Base-by-base conservation (phyloP, 805 yeast species). In the Myxozyma sirexii region DNA sequence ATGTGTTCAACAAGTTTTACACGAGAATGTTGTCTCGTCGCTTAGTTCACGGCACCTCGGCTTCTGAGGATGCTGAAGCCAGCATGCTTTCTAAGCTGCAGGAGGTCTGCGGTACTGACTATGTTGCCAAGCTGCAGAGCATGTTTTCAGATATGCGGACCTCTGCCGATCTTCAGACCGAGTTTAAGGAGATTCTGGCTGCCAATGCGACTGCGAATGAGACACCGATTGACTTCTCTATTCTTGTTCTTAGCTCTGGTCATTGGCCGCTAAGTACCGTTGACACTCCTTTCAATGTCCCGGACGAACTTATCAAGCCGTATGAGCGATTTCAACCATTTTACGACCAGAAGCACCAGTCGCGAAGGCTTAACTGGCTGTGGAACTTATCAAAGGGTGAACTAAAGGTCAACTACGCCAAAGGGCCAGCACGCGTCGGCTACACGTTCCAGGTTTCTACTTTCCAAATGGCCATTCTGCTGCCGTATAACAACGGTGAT, bases 341-440 rank as follows among this genome's bases (percentile, higher is more conserved):
- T 60, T 96, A 93, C 73, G 79, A 82, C 44, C 77, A 79, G 37
- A 86, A 87, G 69, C 97, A 93, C 74, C 83, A 79, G 63, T 97
- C 97, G 12, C 82, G 98, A 74, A 85, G 90, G 65, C 81, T 94
- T 68, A 88, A 89, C 70, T 94, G 99, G 99, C 81, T 93, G 60
- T 94, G 97, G 97, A 87, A 90, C 68, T 84, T 90, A 71, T 90
- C 96, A 48, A 87, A 93, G 73, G 94, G 96, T 61, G 99, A 94
- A 72, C 75, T 94, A 58, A 88, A 86, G 74, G 96, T 96, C 10
- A 88, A 90, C 71, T 80, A 91, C 63, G 82, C 93, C 4, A 86
- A 86, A 67, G 85, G 87, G 38, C 87, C 92, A 3, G 91, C 96
- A 49, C 89, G 87, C 70, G 77, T 80, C 23, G 67, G 66, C 5